Base-by-base conservation (phyloP, 176 grass and related monocot species). In the Musa schizocarpa region DNA sequence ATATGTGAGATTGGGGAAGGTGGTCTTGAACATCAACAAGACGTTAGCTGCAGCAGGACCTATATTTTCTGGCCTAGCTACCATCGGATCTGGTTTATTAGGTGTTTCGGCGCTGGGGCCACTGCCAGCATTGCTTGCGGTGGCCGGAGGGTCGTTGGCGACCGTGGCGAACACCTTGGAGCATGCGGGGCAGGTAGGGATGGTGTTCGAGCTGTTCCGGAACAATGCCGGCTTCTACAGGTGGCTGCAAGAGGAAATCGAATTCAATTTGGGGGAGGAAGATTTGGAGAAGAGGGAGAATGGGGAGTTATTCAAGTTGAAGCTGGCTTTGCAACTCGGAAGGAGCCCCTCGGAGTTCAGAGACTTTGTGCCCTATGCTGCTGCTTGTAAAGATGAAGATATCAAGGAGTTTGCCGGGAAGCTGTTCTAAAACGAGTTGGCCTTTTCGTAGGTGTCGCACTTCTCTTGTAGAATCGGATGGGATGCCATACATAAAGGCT, bases 131-230 rank as follows among this genome's bases (percentile, higher is more conserved):
- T 49, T 79, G 5, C 54, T 1, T 0, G 78, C 77, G 0, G 87
- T 63, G 0, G 11, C 78, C 0, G 67, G 75, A 34, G 81, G 84
- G 48, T 83, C 81, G 6, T 24, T 89, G 26, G 87, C 84, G 7
- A 78, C 84, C 0, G 79, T 65, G 3, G 76, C 52, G 62, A 87
- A 90, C 79, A 90, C 84, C n/a, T 10, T 84, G 21, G 88, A 90
- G 75, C 84, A 90, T 48, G 84, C 81, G 0, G 84, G 76, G 13
- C 82, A 90, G 81, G 69, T 87, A 7, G 88, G 88, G 27, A 90
- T 90, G 88, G 48, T 90, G 76, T 90, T 90, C 78, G 88, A 90
- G 88, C 59, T 90, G 53, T 27, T 34, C 26, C 81, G 79, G 3
- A 90, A 90, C 81, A 73, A 52, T 48, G 79, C 79, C 6, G 82